Conservation (phyloP, 495 filamentous ascomycete genomes). For the Xylaria grammica region DNA sequence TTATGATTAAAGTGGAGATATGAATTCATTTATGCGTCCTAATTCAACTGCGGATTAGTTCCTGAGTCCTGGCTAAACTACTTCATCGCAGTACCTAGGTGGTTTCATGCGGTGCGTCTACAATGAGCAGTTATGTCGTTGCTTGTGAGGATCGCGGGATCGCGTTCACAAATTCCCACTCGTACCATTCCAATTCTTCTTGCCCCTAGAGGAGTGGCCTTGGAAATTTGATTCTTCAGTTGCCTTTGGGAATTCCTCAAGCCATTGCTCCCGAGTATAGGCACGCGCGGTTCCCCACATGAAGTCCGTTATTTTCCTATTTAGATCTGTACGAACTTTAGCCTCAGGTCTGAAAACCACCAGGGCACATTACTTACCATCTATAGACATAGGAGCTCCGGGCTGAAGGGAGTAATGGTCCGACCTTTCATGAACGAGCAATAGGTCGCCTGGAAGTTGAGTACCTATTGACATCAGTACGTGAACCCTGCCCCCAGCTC, state of each 20-base stretch:
- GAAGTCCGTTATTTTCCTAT: neutral
- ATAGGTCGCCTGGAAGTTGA: neutral
- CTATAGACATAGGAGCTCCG: neutral
- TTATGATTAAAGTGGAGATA: too few relatives aligned
- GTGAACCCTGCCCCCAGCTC: neutral
- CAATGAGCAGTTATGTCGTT: too few relatives aligned
- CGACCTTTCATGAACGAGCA: neutral
- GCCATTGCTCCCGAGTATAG: neutral
- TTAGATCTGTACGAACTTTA: neutral
- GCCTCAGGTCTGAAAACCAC: neutral
- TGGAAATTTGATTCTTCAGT: neutral
- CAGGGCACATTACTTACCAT: neutral
- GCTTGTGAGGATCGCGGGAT: too few relatives aligned
- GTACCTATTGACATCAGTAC: neutral
- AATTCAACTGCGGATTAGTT: too few relatives aligned
- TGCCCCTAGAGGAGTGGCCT: neutral
- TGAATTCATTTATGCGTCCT: too few relatives aligned
- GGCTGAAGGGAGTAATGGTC: neutral
- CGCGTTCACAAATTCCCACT: too few relatives aligned
- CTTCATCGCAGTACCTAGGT: too few relatives aligned
- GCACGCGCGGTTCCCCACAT: neutral
- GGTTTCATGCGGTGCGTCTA: too few relatives aligned
- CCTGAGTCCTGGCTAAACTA: too few relatives aligned
- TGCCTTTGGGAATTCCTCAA: neutral
- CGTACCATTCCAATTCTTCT: neutral